Percentiles rank a stretch among this genome's conserved stretches.
These are phyloP conservation scores for Kuraishia borneana DNA, from an alignment of 805 yeast genomes.

Conservation along the genomic window DNA sequence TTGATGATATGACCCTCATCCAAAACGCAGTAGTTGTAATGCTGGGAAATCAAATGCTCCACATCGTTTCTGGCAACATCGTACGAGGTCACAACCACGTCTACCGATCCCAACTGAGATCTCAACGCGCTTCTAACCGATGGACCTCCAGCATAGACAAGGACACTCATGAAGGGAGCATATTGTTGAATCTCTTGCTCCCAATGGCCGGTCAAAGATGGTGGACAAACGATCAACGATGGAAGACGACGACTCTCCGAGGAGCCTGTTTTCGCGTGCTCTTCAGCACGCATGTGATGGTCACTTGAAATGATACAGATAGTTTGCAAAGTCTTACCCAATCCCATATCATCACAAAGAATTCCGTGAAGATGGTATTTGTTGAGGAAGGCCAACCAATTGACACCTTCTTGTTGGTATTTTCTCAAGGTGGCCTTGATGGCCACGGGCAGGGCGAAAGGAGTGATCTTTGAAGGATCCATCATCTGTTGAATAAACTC, in stretches of 20 bases:
- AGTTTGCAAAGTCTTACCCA: slow-evolving; percentile 94
- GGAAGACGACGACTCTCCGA: slow-evolving; percentile 69
- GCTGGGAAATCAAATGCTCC: slow-evolving; percentile 42
- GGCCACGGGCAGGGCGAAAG: slow-evolving; percentile 81
- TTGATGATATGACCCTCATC: slow-evolving; percentile 98
- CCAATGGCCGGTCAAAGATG: slow-evolving; percentile 98
- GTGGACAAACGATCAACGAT: slow-evolving; percentile 87
- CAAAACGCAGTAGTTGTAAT: slow-evolving; percentile 87
- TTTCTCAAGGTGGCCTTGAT: slow-evolving; percentile 88
- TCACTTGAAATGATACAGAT: slow-evolving; percentile 96
- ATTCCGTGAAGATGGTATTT: slow-evolving; percentile 95
- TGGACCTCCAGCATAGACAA: slow-evolving; percentile 94
- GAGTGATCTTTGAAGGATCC: slow-evolving; percentile 86
- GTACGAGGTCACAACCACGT: slow-evolving; percentile 87
- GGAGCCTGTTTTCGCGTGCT: slow-evolving; percentile 46
- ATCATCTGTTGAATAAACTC: slow-evolving; percentile 95
- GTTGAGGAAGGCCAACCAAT: slow-evolving; percentile 93
- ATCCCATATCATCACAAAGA: slow-evolving; percentile 98
- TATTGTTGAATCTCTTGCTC: slow-evolving; percentile 87
- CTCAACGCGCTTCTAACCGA: slow-evolving; percentile 49
- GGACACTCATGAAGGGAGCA: slow-evolving; percentile 73
- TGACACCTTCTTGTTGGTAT: slow-evolving; percentile 97
- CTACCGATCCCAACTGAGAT: slow-evolving; percentile 41
- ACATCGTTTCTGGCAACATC: slow-evolving; percentile 94
- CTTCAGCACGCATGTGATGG: slow-evolving; percentile 74